Percentiles rank a stretch among this genome's conserved stretches.
Conservation (phyloP, 176 grass and related monocot genomes). For the Aegilops tauschii region DNA sequence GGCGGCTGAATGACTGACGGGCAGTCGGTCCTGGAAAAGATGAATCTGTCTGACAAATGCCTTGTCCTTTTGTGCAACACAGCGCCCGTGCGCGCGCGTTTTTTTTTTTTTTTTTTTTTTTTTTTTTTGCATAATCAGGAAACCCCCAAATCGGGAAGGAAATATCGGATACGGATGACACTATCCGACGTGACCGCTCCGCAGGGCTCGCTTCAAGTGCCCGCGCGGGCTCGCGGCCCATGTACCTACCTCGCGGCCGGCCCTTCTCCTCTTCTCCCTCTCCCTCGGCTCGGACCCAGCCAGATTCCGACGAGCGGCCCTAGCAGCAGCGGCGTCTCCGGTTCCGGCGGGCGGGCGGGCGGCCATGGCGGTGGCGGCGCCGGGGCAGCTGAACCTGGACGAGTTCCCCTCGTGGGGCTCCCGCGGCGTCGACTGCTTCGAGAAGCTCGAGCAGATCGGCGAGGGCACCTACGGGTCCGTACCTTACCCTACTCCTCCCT, state of each 20-base stretch:
- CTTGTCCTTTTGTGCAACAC: no score
- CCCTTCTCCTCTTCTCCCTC: no score
- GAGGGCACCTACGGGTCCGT: constrained; percentile 73
- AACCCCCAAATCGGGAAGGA: neutral
- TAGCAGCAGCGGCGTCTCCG: neutral
- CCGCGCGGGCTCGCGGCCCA: neutral
- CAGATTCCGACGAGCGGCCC: neutral
- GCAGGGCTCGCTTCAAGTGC: no score
- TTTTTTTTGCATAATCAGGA: no score
- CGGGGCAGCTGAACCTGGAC: constrained; percentile 66
- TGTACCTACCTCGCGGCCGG: no score
- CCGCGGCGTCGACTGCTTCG: constrained; percentile 68
- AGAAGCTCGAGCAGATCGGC: constrained; percentile 81
- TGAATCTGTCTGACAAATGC: no score
- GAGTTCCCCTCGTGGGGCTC: constrained; percentile 69
- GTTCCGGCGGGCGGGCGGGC: neutral
- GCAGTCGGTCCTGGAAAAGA: no score
- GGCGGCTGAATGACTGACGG: no score
- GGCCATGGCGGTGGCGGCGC: constrained; percentile 56
- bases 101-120: no score
- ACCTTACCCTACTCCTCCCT: neutral
- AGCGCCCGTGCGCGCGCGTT: no score
- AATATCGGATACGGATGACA: neutral
- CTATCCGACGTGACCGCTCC: no score
- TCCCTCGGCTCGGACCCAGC: no score